Conservation (phyloP, 2,329 filamentous ascomycete species). For the Periconia sp. region DNA sequence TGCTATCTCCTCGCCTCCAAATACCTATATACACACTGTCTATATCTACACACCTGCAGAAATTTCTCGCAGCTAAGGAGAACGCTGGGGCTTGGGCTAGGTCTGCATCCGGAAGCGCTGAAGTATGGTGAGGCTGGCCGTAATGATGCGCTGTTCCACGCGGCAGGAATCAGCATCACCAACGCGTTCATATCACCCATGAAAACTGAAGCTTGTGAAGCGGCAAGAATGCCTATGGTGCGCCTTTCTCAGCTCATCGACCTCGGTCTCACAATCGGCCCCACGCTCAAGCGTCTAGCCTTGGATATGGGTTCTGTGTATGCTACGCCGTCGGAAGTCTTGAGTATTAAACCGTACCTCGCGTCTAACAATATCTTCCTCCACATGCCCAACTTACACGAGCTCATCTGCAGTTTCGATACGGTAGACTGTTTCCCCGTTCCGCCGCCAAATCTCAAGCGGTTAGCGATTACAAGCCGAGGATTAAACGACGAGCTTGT, state of each 20-base stretch:
- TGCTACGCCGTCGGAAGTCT: conserved; percentile 12
- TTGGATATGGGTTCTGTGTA: conserved; percentile 25
- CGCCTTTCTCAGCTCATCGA: conserved; percentile 28
- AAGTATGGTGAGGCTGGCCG: conserved; percentile 19
- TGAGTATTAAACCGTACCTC: conserved; percentile 10
- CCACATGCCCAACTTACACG: conserved; percentile 25
- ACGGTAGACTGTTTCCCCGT: conserved; percentile 23
- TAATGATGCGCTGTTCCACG: conserved; percentile 19
- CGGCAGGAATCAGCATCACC: conserved; percentile 18
- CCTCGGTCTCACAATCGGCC: conserved; percentile 17
- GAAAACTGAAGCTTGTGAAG: conserved; percentile 2
- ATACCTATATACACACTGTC: conserved; percentile 28
- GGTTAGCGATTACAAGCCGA: conserved; percentile 26
- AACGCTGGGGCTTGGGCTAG: conserved; percentile 25
- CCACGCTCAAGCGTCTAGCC: conserved; percentile 22
- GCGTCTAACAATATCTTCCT: conserved; percentile 22
- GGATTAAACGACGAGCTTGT: conserved; percentile 10
- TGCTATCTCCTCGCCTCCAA: conserved; percentile 22
- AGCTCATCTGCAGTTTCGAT: conserved; percentile 27
- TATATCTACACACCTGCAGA: conserved; percentile 24
- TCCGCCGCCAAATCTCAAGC: conserved; percentile 26
- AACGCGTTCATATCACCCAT: conserved; percentile 25
- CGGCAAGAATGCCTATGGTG: conserved; percentile 13
- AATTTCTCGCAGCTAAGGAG: conserved; percentile 22
- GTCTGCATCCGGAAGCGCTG: conserved; percentile 23